phyloP scores from a whole-genome alignment of 176 grass and related monocot species.

The Lolium perenne region DNA sequence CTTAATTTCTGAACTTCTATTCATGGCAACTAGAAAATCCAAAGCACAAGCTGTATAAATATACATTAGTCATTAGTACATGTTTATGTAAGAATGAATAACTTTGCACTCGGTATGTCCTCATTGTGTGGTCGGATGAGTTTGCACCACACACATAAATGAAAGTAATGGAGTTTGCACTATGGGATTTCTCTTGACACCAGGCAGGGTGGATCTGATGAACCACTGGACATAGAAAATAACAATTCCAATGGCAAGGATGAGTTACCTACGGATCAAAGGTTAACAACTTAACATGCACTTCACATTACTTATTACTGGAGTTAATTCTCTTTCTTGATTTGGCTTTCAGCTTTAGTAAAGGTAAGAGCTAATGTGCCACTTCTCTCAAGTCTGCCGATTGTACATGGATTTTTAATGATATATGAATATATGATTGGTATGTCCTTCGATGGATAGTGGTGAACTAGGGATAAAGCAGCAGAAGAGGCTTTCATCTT shows the following conservation, averaged over 20 bases:
- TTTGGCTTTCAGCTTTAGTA: conserved; percentile 9
- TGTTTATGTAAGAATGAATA: neutral
- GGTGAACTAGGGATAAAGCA: conserved; percentile 35
- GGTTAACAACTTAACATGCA: no score
- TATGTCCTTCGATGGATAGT: conserved; percentile 52
- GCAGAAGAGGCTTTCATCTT: conserved; percentile 41
- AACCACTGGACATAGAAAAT: conserved; percentile 56
- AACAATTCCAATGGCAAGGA: conserved; percentile 53
- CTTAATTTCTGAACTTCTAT: no score
- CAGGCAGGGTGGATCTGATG: conserved; percentile 66
- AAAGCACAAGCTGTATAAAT: no score
- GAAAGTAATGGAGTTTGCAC: neutral
- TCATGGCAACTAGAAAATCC: no score
- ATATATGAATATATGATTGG: conserved; percentile 24
- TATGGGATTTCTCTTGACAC: conserved; percentile 39
- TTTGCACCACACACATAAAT: conserved; percentile 11
- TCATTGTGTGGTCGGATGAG: neutral
- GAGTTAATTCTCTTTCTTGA: neutral
- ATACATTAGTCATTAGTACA: no score
- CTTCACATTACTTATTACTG: no score
- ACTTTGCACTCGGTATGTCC: neutral
- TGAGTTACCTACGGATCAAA: no score
- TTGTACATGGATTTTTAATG: conserved; percentile 15
- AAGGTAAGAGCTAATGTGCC: neutral
- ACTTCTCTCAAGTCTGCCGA: conserved; percentile 20